Evolutionary conservation across 805 yeast species (phyloP).

Genomic region (Clavispora fructus): DNA sequence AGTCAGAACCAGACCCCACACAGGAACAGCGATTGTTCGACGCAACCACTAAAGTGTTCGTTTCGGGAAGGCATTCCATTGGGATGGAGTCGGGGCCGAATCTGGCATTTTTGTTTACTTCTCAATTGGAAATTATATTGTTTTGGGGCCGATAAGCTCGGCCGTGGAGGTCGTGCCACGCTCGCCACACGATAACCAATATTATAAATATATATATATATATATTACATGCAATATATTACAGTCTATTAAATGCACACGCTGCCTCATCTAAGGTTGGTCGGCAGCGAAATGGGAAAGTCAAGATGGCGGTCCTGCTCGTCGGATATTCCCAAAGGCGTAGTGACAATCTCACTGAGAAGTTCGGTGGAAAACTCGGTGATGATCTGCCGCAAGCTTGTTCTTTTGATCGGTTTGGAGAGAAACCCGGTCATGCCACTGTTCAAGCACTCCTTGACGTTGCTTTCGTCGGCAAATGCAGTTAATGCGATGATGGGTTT

Average conservation of each 20-base stretch:
- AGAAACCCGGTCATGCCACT: constrained; percentile 94
- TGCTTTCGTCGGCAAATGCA: constrained; percentile 91
- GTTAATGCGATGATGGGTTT: constrained; percentile 91
- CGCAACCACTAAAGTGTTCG: neutral
- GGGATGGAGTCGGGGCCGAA: too few relatives aligned
- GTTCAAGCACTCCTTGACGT: constrained; percentile 75
- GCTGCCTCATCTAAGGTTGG: neutral
- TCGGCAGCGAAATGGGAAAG: neutral
- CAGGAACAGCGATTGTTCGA: neutral
- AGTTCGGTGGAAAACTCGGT: constrained; percentile 39
- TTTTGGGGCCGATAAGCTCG: too few relatives aligned
- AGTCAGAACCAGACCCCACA: too few relatives aligned
- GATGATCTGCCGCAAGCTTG: constrained; percentile 56
- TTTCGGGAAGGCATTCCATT: neutral
- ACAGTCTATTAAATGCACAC: neutral
- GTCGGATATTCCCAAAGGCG: constrained; percentile 19
- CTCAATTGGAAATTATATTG: too few relatives aligned
- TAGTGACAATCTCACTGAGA: constrained; percentile 27
- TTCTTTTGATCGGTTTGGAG: constrained; percentile 79
- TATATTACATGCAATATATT: neutral
- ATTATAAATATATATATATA: too few relatives aligned
- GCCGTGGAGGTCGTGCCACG: too few relatives aligned
- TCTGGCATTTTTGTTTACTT: too few relatives aligned
- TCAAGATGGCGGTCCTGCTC: constrained; percentile 5
- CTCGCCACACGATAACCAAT: too few relatives aligned